Conservation (phyloP, 2,329 filamentous ascomycete species). For the Cordyceps javanica region DNA sequence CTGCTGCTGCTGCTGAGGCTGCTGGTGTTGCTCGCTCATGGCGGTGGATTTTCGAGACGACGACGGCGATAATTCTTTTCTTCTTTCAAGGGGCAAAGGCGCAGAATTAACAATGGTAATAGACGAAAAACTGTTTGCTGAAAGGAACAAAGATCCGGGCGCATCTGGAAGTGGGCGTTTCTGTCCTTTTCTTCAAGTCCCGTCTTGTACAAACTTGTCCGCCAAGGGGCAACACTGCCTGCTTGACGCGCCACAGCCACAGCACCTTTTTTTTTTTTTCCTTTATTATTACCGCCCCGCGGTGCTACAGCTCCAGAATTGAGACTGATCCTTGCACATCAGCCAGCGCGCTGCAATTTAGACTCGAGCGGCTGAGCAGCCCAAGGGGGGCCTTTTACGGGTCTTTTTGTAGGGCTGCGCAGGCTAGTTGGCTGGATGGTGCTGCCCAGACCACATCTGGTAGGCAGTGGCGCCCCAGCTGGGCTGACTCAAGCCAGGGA, state of each 20-base stretch:
- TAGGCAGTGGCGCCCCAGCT: not conserved
- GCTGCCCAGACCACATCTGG: not conserved
- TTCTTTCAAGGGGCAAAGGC: no score
- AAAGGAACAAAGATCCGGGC: no score
- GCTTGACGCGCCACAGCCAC: not conserved
- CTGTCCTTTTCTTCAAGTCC: not conserved
- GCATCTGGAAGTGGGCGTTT: not conserved
- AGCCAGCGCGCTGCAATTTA: not conserved
- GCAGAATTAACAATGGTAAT: not conserved
- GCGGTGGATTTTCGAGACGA: not conserved
- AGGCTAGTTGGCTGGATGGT: not conserved
- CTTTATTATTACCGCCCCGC: not conserved
- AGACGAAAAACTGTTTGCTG: no score
- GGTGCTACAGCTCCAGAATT: not conserved
- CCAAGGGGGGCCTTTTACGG: slow-evolving; percentile 1
- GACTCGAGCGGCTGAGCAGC: slow-evolving; percentile 4
- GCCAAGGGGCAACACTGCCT: not conserved
- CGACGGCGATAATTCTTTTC: not conserved
- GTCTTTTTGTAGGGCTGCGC: slow-evolving; percentile 1
- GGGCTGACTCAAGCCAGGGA: slow-evolving; percentile 1
- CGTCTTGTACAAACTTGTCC: not conserved
- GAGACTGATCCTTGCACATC: not conserved
- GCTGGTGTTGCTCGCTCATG: slow-evolving; percentile 5
- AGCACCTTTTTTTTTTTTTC: not conserved
- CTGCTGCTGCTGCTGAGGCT: not conserved